These are phyloP conservation scores for Quercus lobata DNA, from an alignment of 331 rosid genomes.

Conservation along the genomic window DNA sequence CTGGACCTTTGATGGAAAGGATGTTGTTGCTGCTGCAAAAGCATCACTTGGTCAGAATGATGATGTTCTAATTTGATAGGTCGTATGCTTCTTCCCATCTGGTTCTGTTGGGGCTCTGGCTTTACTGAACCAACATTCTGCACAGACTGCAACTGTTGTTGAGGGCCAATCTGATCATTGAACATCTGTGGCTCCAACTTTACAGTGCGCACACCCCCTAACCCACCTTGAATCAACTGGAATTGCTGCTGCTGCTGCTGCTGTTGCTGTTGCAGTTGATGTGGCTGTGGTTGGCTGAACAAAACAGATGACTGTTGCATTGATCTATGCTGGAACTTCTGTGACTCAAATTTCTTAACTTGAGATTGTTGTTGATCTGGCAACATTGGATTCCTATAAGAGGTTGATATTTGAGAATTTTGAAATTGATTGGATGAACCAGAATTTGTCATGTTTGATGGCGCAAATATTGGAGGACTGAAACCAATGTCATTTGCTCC, in stretches of 20 bases:
- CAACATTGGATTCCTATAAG: constrained; percentile 58
- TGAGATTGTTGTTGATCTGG: constrained; percentile 76
- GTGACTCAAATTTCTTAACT: constrained; percentile 48
- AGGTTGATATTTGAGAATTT: constrained; percentile 62
- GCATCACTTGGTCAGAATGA: constrained; percentile 62
- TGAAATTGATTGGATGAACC: constrained; percentile 74
- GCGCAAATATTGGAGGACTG: constrained; percentile 44
- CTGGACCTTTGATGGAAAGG: constrained; percentile 73
- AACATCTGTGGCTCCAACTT: constrained; percentile 74
- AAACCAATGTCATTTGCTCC: constrained; percentile 74
- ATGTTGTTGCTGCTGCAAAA: constrained; percentile 44
- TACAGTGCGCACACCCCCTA: constrained; percentile 57
- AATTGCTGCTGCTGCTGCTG: constrained; percentile 83
- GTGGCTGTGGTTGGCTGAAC: not conserved
- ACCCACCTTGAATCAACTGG: constrained; percentile 65
- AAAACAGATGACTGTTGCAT: constrained; percentile 19
- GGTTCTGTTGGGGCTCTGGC: constrained; percentile 74
- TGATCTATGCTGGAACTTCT: constrained; percentile 66
- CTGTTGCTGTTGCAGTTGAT: constrained; percentile 60
- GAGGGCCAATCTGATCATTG: constrained; percentile 56
- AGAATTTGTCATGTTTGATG: constrained; percentile 56
- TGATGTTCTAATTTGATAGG: constrained; percentile 65
- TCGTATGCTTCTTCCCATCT: constrained; percentile 48
- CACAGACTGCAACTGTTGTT: constrained; percentile 60
- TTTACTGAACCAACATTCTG: constrained; percentile 60